Conservation (phyloP, 306 rosid species). For the Cyclanthera cordifolia region DNA sequence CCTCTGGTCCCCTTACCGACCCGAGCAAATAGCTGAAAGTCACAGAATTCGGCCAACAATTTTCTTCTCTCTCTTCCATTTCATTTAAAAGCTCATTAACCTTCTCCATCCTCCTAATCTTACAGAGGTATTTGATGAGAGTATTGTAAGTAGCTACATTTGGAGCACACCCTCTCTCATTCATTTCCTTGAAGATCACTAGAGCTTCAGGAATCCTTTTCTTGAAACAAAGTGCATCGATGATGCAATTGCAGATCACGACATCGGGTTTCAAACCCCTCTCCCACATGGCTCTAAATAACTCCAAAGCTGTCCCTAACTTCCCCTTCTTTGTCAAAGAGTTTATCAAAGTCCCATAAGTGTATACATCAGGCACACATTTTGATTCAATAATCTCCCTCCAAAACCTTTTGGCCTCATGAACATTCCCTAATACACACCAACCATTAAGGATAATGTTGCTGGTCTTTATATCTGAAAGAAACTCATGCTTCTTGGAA, state of each 20-base stretch:
- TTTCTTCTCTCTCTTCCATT: conserved; percentile 44
- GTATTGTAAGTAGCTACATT: conserved; percentile 61
- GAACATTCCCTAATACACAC: conserved; percentile 61
- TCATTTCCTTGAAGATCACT: conserved; percentile 46
- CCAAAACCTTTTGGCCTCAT: conserved; percentile 69
- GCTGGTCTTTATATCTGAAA: conserved; percentile 45
- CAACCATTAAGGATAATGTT: conserved; percentile 70
- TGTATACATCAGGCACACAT: conserved; percentile 52
- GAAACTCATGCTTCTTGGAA: conserved; percentile 27
- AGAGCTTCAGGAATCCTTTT: conserved; percentile 70
- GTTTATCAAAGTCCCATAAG: conserved; percentile 50
- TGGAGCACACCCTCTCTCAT: conserved; percentile 29
- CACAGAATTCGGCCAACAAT: conserved; percentile 42
- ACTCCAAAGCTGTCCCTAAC: conserved; percentile 45
- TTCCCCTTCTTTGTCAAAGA: conserved; percentile 68
- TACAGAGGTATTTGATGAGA: conserved; percentile 49
- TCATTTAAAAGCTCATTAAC: conserved; percentile 49
- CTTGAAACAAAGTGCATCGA: conserved; percentile 81
- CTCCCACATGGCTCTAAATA: conserved; percentile 60
- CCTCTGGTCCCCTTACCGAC: conserved; percentile 39
- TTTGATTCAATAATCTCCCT: conserved; percentile 43
- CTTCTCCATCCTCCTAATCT: conserved; percentile 45
- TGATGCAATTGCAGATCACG: conserved; percentile 57
- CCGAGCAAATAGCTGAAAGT: conserved; percentile 53
- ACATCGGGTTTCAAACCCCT: conserved; percentile 39